Evolutionary conservation across 805 yeast genomes (phyloP).

Genomic region (Schwanniomyces polymorphus): DNA sequence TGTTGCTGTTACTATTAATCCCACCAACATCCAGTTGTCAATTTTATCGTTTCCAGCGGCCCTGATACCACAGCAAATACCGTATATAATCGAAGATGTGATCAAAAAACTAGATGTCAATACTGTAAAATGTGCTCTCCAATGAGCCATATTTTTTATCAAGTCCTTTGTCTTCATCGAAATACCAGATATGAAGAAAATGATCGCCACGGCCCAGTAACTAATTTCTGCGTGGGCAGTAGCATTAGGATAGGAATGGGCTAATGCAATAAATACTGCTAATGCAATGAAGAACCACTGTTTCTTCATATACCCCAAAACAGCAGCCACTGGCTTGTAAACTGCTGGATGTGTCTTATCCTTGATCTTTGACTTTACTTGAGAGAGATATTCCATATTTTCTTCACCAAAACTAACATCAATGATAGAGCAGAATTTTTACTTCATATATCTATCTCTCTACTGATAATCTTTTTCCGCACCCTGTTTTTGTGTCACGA

Average conservation of each 20-base stretch:
- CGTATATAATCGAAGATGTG: conserved; percentile 70
- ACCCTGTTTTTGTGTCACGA: not conserved
- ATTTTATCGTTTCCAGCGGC: conserved; percentile 58
- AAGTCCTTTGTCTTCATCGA: conserved; percentile 70
- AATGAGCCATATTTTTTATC: conserved; percentile 60
- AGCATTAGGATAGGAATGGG: conserved; percentile 79
- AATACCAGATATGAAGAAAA: conserved; percentile 78
- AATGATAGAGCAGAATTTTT: not conserved
- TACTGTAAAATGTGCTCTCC: conserved; percentile 82
- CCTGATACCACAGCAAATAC: conserved; percentile 66
- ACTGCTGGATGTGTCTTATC: not conserved
- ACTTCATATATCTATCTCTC: no score
- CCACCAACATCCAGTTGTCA: conserved; percentile 76
- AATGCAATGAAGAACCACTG: conserved; percentile 80
- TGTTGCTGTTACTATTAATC: conserved; percentile 77
- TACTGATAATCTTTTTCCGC: not conserved
- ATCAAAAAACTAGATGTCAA: conserved; percentile 67
- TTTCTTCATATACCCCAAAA: conserved; percentile 4
- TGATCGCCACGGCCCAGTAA: conserved; percentile 85
- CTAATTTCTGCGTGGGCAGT: conserved; percentile 71
- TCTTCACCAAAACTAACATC: not conserved
- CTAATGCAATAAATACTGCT: conserved; percentile 73
- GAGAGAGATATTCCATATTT: not conserved
- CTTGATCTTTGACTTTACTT: not conserved
- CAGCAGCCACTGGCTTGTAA: not conserved